Evolutionary conservation across 805 yeast species (phyloP), one percentile per base, ranked within the genome.

Genomic region (Metschnikowia anglica): DNA sequence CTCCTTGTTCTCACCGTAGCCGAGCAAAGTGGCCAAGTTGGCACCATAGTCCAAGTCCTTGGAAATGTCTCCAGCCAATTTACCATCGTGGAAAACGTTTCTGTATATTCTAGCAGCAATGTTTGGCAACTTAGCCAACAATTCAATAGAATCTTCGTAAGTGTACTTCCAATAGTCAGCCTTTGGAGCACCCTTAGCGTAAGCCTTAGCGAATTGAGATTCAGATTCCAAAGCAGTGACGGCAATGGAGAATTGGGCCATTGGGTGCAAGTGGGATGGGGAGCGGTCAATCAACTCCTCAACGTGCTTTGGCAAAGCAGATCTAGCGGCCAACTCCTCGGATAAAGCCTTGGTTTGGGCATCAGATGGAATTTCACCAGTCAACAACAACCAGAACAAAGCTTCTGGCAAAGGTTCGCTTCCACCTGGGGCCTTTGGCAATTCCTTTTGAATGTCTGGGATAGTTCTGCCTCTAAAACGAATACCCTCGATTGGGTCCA

Each of bases 211-310:
- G 67, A 85, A 85, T 51, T 65, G 68, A 15, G 89, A 83, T 53
- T 81, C 84, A 47, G 81, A 74, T 67, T 83, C 85, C 62, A 85
- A 73, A 30, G 89, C 83, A 43, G 83, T 74, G 37, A 85, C 79
- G 24, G 87, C 90, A 59, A 85, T 83, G 37, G 88, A 76, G 56
- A 85, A 73, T 63, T 85, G 93, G 23, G 91, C 83, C 93, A 85
- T 85, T 60, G 93, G 93, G 65, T 85, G 93, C 61, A 85, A 71
- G 53, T 79, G 73, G 30, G 75, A 61, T 42, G 93, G 93, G 47
- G 83, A 73, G 38, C 74, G 64, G 68, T 80, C 84, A 49, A 85
- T 67, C 41, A 82, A 65, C 55, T 75, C 79, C 58, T 67, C 74
- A 34, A 81, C 79, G 62, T 81, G 79, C 51, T 71, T 76, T 47